These are phyloP conservation scores for Chaetoceros muelleri DNA, from an alignment of 108 stramenopile species.

Conservation along the genomic window DNA sequence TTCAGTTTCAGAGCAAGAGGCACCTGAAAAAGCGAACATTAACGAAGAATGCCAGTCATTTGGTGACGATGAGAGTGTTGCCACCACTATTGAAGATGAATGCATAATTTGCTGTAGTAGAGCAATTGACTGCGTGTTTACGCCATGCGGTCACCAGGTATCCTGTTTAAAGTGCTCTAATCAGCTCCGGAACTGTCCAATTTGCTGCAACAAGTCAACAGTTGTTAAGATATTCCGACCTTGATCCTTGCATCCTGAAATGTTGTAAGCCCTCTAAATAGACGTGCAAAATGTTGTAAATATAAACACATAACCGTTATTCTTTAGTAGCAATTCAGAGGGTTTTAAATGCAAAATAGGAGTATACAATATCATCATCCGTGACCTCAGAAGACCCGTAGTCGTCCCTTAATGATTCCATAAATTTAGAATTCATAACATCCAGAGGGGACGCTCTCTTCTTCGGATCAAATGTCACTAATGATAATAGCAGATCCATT, in stretches of 20 bases:
- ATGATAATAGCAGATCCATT: constrained; percentile 58
- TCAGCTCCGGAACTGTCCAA: neutral
- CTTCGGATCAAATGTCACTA: constrained; percentile 62
- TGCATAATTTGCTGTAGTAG: neutral
- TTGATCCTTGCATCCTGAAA: no score
- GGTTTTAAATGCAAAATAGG: constrained; percentile 28
- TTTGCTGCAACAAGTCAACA: no score
- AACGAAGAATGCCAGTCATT: neutral
- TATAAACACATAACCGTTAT: no score
- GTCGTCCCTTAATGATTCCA: constrained; percentile 50
- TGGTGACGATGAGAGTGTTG: neutral
- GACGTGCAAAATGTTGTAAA: no score
- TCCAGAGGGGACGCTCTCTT: constrained; percentile 52
- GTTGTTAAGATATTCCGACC: no score
- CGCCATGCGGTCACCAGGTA: neutral
- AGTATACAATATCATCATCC: constrained; percentile 29
- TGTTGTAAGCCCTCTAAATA: no score
- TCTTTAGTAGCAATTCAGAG: no score
- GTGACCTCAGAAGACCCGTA: constrained; percentile 1
- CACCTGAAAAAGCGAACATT: neutral
- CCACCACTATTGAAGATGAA: neutral
- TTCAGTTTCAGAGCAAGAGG: neutral
- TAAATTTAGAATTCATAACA: constrained; percentile 69
- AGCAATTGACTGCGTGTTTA: neutral
- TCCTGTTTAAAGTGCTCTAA: neutral